These are phyloP conservation scores for Apiospora pterosperma DNA, from an alignment of 2,329 filamentous ascomycete species.

Conservation along the genomic window DNA sequence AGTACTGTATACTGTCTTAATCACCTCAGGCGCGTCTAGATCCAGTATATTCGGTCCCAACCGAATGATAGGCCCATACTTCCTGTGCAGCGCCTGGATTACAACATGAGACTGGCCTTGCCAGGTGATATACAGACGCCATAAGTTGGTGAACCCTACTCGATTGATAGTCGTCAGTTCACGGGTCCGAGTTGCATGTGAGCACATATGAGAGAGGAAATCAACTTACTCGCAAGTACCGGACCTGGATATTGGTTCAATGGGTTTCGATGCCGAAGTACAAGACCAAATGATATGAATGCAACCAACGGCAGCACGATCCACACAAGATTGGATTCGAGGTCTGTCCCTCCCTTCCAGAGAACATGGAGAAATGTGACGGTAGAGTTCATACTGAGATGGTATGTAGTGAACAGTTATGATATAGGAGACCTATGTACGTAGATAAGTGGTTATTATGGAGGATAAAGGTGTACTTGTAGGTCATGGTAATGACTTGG, in stretches of 20 bases:
- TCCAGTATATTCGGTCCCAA: constrained; percentile 37
- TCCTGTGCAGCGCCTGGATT: constrained; percentile 24
- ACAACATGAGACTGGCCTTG: background rate
- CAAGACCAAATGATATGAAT: background rate
- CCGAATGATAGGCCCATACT: constrained; percentile 37
- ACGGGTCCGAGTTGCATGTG: background rate
- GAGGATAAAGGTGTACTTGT: background rate
- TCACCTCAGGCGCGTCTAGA: constrained; percentile 33
- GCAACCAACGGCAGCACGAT: background rate
- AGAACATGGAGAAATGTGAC: background rate
- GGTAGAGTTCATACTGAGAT: background rate
- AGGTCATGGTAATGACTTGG: background rate
- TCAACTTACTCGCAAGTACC: background rate
- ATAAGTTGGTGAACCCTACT: background rate
- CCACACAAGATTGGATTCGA: background rate
- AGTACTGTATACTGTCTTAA: constrained; percentile 32
- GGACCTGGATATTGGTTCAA: background rate
- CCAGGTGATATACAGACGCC: background rate
- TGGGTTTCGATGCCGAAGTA: background rate
- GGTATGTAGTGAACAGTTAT: background rate
- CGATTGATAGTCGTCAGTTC: background rate
- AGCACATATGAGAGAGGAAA: background rate
- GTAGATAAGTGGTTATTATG: background rate
- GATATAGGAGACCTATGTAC: background rate
- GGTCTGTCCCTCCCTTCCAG: background rate